These are phyloP conservation scores for Tagetes erecta DNA, from an alignment of 129 eudicot genomes.

Conservation along the genomic window DNA sequence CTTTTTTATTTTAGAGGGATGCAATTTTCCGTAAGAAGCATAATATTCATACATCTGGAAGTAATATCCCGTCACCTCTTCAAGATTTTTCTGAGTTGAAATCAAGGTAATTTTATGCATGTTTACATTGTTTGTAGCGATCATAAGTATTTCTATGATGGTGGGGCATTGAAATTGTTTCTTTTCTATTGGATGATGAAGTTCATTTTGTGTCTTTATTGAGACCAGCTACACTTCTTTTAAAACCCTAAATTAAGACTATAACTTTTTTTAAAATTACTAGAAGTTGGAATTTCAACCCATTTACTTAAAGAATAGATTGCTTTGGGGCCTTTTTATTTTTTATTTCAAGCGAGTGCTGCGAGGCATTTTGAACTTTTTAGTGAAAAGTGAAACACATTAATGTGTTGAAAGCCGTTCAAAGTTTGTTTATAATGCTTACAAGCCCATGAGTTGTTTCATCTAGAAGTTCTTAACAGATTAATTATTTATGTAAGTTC, in stretches of 20 bases:
- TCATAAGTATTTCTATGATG: conserved; percentile 10
- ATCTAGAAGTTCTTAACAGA: background rate
- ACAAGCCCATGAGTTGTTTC: background rate
- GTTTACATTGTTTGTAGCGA: conserved; percentile 12
- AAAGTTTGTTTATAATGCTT: background rate
- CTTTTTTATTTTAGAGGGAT: conserved; percentile 61
- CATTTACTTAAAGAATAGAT: background rate
- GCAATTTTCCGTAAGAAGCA: conserved; percentile 68
- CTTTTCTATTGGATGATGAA: background rate
- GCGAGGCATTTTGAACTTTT: background rate
- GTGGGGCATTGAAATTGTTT: conserved; percentile 3
- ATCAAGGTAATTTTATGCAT: conserved; percentile 51
- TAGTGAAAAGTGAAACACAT: background rate
- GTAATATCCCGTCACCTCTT: conserved; percentile 84
- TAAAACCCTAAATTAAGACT: background rate
- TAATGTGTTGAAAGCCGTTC: background rate
- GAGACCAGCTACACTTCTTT: background rate
- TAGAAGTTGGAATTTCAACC: background rate
- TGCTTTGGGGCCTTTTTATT: background rate
- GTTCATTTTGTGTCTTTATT: background rate
- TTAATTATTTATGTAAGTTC: background rate
- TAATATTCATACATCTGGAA: conserved; percentile 75
- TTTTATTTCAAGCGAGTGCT: background rate
- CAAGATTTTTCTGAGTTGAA: conserved; percentile 64
- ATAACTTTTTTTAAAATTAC: background rate